Percentiles rank a stretch among this genome's conserved stretches.
These are phyloP conservation scores for Rostrohypoxylon terebratum DNA, from an alignment of 495 filamentous ascomycete species.

Conservation along the genomic window DNA sequence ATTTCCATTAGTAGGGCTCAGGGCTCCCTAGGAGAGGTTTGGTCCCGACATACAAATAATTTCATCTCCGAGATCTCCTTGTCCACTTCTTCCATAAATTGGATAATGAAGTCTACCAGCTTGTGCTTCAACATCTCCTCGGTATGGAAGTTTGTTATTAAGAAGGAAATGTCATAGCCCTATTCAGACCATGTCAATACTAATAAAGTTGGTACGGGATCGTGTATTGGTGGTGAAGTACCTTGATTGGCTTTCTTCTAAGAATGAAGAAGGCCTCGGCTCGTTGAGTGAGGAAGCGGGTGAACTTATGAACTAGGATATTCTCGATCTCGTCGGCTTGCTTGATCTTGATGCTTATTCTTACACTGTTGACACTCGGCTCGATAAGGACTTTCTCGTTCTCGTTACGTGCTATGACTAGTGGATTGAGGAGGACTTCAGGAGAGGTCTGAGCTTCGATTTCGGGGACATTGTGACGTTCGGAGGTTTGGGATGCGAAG, in stretches of 20 bases:
- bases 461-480: conserved; percentile 97
- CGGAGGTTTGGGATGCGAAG: conserved; percentile 95
- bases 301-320: conserved; percentile 98
- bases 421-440: conserved; percentile 92
- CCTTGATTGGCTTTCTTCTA: conserved; percentile 93
- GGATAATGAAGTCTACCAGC: conserved; percentile 97
- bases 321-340: conserved; percentile 99
- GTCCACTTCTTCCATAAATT: conserved; percentile 99
- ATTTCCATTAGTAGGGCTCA: conserved; percentile 44
- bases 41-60: conserved; percentile 82
- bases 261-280: conserved; percentile 98
- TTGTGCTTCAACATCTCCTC: conserved; percentile 99
- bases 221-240: conserved; percentile 51
- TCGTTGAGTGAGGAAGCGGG: conserved; percentile 92
- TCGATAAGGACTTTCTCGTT: conserved; percentile 95
- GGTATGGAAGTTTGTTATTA: conserved; percentile 98
- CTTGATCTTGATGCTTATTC: conserved; percentile 97
- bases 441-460: conserved; percentile 93
- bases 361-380: conserved; percentile 93
- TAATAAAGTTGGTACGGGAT: background rate
- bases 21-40: background rate
- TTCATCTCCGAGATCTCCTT: conserved; percentile 99
- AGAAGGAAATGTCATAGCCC: conserved; percentile 98
- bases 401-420: conserved; percentile 90
- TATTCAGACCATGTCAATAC: conserved; percentile 49